These are phyloP conservation scores for Xylaria sp. DNA, from an alignment of 2,329 filamentous ascomycete species.

Conservation along the genomic window DNA sequence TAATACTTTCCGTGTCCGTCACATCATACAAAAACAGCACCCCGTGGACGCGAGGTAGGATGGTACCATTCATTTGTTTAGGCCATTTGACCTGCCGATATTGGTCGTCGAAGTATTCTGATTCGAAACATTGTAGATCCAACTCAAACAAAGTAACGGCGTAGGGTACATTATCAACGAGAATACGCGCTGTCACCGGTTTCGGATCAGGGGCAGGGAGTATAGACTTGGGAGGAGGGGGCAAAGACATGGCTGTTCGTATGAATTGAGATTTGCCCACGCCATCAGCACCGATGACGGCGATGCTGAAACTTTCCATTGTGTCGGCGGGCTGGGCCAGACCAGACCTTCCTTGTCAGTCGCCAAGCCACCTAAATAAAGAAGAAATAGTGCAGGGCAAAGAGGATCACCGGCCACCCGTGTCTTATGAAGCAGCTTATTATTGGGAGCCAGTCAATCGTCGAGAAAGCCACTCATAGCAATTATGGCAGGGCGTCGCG, in stretches of 20 bases:
- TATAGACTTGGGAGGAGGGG: slow-evolving; percentile 47
- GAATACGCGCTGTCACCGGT: slow-evolving; percentile 61
- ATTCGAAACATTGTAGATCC: slow-evolving; percentile 68
- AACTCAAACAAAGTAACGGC: slow-evolving; percentile 68
- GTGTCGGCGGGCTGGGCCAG: slow-evolving; percentile 32
- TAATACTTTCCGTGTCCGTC: slow-evolving; percentile 75
- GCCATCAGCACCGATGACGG: slow-evolving; percentile 68
- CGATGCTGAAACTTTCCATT: slow-evolving; percentile 69
- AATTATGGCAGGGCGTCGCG: slow-evolving; percentile 8
- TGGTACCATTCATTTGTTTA: slow-evolving; percentile 70
- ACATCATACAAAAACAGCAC: slow-evolving; percentile 89
- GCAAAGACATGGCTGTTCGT: slow-evolving; percentile 64
- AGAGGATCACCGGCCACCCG: neutral
- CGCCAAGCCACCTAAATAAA: slow-evolving; percentile 13
- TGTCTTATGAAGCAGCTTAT: slow-evolving; percentile 2
- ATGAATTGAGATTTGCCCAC: slow-evolving; percentile 74
- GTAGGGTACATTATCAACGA: slow-evolving; percentile 63
- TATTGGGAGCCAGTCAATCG: slow-evolving; percentile 6
- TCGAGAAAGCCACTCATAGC: slow-evolving; percentile 16
- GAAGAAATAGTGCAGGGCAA: slow-evolving; percentile 2
- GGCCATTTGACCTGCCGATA: slow-evolving; percentile 68
- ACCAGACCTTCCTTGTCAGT: slow-evolving; percentile 14
- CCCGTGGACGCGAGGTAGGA: slow-evolving; percentile 78
- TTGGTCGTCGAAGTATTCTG: slow-evolving; percentile 65
- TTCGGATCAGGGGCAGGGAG: slow-evolving; percentile 58